Evolutionary conservation across 2,329 filamentous ascomycete genomes (phyloP).

Genomic region (Fusarium sacchari): DNA sequence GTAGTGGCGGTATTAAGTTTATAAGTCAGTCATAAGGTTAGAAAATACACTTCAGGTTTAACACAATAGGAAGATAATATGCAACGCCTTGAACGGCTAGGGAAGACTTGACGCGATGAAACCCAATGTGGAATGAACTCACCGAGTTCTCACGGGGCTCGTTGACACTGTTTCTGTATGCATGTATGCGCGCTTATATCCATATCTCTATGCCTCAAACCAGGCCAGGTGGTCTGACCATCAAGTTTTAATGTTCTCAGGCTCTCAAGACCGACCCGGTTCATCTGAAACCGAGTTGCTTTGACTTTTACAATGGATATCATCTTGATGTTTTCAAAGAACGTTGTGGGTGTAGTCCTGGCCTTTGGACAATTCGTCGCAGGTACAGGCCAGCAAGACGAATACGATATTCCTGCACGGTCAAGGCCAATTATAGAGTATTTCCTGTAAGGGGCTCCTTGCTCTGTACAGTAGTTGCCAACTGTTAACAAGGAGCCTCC

Average conservation of each 20-base stretch:
- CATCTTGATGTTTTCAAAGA: conserved; percentile 12
- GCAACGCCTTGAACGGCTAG: neutral
- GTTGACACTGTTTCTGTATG: neutral
- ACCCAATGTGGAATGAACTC: neutral
- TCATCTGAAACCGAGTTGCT: neutral
- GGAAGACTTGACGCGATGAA: neutral
- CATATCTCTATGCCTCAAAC: neutral
- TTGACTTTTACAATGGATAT: neutral
- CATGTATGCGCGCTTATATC: neutral
- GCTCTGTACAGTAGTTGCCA: neutral
- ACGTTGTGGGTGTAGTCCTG: neutral
- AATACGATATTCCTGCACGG: neutral
- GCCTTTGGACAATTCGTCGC: neutral
- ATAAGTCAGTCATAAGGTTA: no score
- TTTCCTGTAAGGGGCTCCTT: neutral
- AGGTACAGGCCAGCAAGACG: neutral
- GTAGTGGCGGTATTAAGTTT: no score
- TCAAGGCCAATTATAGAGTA: neutral
- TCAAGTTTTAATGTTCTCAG: neutral
- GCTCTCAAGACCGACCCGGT: neutral
- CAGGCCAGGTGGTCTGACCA: neutral
- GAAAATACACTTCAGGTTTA: no score
- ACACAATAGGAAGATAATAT: no score
- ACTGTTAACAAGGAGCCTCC: neutral
- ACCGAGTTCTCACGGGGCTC: neutral